A percentile compares a stretch with the other conserved stretches of the same genome.
Evolutionary conservation across 148 eudicot genomes (phyloP).

Genomic region (Euryodendron excelsum): DNA sequence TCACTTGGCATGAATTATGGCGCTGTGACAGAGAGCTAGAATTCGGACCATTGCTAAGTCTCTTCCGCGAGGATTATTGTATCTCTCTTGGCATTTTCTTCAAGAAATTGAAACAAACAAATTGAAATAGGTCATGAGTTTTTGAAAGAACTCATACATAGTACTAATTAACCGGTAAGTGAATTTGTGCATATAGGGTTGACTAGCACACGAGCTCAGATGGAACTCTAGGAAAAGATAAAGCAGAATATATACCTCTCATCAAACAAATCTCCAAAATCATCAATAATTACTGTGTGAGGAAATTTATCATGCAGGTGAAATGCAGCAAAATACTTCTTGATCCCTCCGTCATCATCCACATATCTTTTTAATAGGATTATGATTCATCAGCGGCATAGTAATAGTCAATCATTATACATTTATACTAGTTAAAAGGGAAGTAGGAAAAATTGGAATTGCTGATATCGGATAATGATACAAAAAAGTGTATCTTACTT

Average conservation of each 20-base stretch:
- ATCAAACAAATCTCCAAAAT: too few relatives aligned
- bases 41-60: conserved; percentile 78
- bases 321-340: too few relatives aligned
- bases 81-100: conserved; percentile 70
- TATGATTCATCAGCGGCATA: background rate
- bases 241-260: too few relatives aligned
- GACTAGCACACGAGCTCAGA: conserved; percentile 2
- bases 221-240: conserved; percentile 81
- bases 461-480: too few relatives aligned
- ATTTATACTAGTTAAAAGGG: background rate
- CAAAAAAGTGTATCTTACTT: too few relatives aligned
- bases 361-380: conserved; percentile 46
- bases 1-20: conserved; percentile 75
- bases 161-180: background rate
- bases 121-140: background rate
- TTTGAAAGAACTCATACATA: background rate
- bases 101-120: conserved; percentile 3
- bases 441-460: background rate
- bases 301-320: too few relatives aligned
- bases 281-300: too few relatives aligned
- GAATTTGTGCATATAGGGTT: background rate
- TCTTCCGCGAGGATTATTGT: conserved; percentile 67
- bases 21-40: conserved; percentile 70
- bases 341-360: conserved; percentile 64
- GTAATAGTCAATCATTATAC: background rate